Evolutionary conservation across 345 rosid species (phyloP), one percentile per base, ranked within the genome.

Genomic region (Cochlearia excelsa): DNA sequence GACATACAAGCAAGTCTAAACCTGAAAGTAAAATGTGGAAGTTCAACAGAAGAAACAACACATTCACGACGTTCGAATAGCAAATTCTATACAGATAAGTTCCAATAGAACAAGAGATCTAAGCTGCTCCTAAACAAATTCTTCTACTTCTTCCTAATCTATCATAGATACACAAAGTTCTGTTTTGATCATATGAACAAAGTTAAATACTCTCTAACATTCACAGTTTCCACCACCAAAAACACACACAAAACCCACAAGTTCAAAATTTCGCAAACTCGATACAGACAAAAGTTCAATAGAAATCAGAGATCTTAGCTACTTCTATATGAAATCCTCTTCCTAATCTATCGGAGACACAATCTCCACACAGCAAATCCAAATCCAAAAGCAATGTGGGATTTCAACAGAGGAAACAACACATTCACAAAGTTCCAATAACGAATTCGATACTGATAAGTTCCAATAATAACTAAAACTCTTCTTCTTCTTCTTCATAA

Each of bases 81-180:
- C 46, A 34, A 61, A 26, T 16, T 31, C 51, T 10, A 42, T 27
- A 57, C 8, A 43, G 46, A 53, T 26, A 34, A 44, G 35, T 44
- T 63, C 51, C 4, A 34, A 51, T 26, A 5, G 3, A 16, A n/a
- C 2, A 7, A 54, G 11, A 66, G 51, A 66, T 57, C 57, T 1
- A 2, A 57, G 51, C 6, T 30, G 11, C 26, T 23, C 30, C 16
- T 35, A 35, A 11, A 30, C 23, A 16, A 16, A 16, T 16, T 16
- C 23, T 16, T 16, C 23, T 16, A 16, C 23, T 16, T 16, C 23
- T 16, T 16, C 23, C 23, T 16, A 26, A 37, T 7, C 4, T 1
- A 9, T 47, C 16, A 16, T 16, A 16, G 23, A 16, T 16, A 16
- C 23, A 16, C 23, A 16, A 16, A 16, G 23, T 16, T 16, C 23